A percentile compares a stretch with the other conserved stretches of the same genome.
Evolutionary conservation across 2,329 filamentous ascomycete species (phyloP).

Genomic region (Ophiocordyceps australis): DNA sequence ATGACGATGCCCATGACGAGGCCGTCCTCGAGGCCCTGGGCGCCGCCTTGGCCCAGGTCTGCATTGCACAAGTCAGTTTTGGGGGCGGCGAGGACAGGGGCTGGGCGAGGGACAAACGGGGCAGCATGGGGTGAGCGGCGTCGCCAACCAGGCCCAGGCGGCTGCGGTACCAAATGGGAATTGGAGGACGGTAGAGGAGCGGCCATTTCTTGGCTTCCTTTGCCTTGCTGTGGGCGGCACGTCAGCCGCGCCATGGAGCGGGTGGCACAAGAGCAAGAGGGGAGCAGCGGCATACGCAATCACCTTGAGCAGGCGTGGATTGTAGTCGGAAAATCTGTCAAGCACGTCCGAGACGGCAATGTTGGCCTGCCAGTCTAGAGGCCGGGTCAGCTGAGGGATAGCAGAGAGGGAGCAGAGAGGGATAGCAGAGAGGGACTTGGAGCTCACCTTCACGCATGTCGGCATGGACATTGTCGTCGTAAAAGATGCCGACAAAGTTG

Average conservation of each 20-base stretch:
- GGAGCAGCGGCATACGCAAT: slow-evolving; percentile 11
- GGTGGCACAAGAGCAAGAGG: background rate
- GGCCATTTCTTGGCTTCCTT: slow-evolving; percentile 16
- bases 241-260: background rate
- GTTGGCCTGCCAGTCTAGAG: slow-evolving; percentile 11
- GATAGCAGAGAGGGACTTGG: background rate
- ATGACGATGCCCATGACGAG: slow-evolving; percentile 12
- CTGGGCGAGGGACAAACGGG: slow-evolving; percentile 9
- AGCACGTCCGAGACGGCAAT: slow-evolving; percentile 11
- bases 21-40: slow-evolving; percentile 17
- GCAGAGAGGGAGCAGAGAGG: background rate
- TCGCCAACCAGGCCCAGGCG: slow-evolving; percentile 15
- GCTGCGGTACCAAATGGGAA: slow-evolving; percentile 13
- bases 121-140: slow-evolving; percentile 19
- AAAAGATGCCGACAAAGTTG: slow-evolving; percentile 15
- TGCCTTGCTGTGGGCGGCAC: slow-evolving; percentile 10
- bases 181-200: slow-evolving; percentile 13
- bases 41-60: slow-evolving; percentile 20
- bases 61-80: background rate
- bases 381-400: background rate
- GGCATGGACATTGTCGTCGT: slow-evolving; percentile 6
- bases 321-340: slow-evolving; percentile 9
- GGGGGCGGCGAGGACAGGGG: background rate
- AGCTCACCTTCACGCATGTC: slow-evolving; percentile 6
- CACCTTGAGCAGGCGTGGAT: slow-evolving; percentile 8